Conservation (phyloP, 495 filamentous ascomycete genomes). For the Neurospora hispaniola region DNA sequence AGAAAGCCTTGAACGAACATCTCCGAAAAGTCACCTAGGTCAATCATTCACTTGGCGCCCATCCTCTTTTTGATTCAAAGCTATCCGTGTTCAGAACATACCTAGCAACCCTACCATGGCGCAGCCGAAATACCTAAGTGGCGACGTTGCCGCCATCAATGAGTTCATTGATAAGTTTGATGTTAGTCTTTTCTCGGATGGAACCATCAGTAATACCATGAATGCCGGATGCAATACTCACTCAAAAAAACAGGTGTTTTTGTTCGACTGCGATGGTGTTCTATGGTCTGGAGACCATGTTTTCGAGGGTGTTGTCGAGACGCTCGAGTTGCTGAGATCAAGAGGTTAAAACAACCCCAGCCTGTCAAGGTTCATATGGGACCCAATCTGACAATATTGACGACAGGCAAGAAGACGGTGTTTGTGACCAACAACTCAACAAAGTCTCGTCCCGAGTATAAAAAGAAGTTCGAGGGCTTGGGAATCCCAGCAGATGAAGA, state of each 20-base stretch:
- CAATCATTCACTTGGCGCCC: background rate
- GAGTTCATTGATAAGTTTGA: slow-evolving; percentile 86
- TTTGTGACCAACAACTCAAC: slow-evolving; percentile 99
- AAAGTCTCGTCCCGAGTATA: slow-evolving; percentile 85
- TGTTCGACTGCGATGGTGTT: slow-evolving; percentile 97
- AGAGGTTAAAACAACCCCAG: slow-evolving; percentile 45
- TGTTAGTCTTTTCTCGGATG: slow-evolving; percentile 44
- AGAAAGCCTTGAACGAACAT: background rate
- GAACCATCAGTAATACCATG: background rate
- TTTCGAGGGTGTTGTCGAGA: slow-evolving; percentile 74
- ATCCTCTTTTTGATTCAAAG: background rate
- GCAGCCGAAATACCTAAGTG: slow-evolving; percentile 65
- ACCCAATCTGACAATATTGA: slow-evolving; percentile 4
- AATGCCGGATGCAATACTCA: background rate
- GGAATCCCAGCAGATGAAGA: slow-evolving; percentile 71
- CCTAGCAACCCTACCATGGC: slow-evolving; percentile 8
- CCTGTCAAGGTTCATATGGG: background rate
- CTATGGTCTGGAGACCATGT: slow-evolving; percentile 90
- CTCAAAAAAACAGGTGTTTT: slow-evolving; percentile 54
- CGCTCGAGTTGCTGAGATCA: slow-evolving; percentile 64
- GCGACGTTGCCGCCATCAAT: slow-evolving; percentile 60
- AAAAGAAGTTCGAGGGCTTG: slow-evolving; percentile 75
- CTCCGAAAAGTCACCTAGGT: background rate
- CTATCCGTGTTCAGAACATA: background rate
- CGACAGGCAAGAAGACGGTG: slow-evolving; percentile 73